Base-by-base conservation (phyloP, 352 stramenopile species). In the Phytophthora sp. region DNA sequence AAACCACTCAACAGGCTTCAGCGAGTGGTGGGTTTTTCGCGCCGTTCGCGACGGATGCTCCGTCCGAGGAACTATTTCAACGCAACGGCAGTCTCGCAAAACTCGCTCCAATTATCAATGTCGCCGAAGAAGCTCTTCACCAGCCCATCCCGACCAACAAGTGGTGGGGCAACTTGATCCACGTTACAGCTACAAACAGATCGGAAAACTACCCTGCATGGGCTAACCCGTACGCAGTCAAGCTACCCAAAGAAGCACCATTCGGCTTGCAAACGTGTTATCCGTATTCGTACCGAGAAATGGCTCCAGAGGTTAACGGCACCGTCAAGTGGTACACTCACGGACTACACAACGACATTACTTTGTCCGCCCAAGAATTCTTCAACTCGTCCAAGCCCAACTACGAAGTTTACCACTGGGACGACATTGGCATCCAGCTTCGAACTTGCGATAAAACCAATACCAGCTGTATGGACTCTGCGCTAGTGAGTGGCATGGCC, bases 101-200 rank as follows among this genome's bases (percentile, higher is more conserved):
- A 20, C 37, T 87, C 6, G 72, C 77, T 7, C 77, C 77, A 3
- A 72, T 83, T 60, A 58, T 84, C 31, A 84, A 87, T 53, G 61
- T 84, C 26, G 74, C 70, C 17, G 10, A 57, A 21, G 70, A 82
- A 8, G 41, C 72, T 27, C 50, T 87, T 18, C 50, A 63, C 9
- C 13, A 76, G 32, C 43, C 81, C 2, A 85, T 90, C 30, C 81
- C 81, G 51, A 90, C 78, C 21, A 90, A 90, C 67, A 79, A 86
- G 62, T 90, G 81, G 81, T 90, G 81, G 81, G 78, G 74, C 11
- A 90, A 88, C 65, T 51, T 87, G 24, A 84, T 90, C 38, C 66
- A 79, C 62, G 66, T 64, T 18, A 76, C 60, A 2, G 56, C 38
- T 30, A 70, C 66, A 10, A 71, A 82, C 38, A 66, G 56, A 27